Percentiles rank a stretch among this genome's conserved stretches.
Conservation (phyloP, 441 rosid species). For the Arabidopsis hybrid region DNA sequence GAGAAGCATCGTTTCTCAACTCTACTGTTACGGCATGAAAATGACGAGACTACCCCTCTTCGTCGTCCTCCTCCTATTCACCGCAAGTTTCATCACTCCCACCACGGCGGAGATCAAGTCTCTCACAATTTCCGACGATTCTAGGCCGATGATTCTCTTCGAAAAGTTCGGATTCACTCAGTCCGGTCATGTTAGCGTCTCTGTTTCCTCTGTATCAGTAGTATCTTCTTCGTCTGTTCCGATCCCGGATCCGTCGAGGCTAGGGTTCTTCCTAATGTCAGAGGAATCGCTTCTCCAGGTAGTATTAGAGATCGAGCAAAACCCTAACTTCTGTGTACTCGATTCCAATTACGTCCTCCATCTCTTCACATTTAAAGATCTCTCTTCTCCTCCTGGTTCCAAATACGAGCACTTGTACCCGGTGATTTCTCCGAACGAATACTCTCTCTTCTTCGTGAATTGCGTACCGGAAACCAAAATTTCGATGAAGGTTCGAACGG, state of each 20-base stretch:
- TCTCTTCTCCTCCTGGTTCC: slow-evolving; percentile 77
- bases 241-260: slow-evolving; percentile 64
- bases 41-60: slow-evolving; percentile 40
- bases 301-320: slow-evolving; percentile 79
- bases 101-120: slow-evolving; percentile 80
- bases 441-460: slow-evolving; percentile 89
- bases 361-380: slow-evolving; percentile 81
- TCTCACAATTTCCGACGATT: slow-evolving; percentile 66
- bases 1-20: slow-evolving; percentile 29
- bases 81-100: slow-evolving; percentile 32
- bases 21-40: slow-evolving; percentile 11
- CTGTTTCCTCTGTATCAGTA: slow-evolving; percentile 76
- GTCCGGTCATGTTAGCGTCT: slow-evolving; percentile 67
- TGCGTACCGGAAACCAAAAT: slow-evolving; percentile 79
- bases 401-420: slow-evolving; percentile 66
- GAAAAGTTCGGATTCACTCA: slow-evolving; percentile 96
- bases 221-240: slow-evolving; percentile 47
- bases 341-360: slow-evolving; percentile 62
- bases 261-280: slow-evolving; percentile 93
- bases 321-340: slow-evolving; percentile 82
- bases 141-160: slow-evolving; percentile 90
- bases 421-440: slow-evolving; percentile 71
- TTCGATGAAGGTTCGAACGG: slow-evolving; percentile 81
- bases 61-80: slow-evolving; percentile 44
- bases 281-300: slow-evolving; percentile 91